Evolutionary conservation across 139 green algal genomes (phyloP).

Genomic region (Coelastrella sp.): DNA sequence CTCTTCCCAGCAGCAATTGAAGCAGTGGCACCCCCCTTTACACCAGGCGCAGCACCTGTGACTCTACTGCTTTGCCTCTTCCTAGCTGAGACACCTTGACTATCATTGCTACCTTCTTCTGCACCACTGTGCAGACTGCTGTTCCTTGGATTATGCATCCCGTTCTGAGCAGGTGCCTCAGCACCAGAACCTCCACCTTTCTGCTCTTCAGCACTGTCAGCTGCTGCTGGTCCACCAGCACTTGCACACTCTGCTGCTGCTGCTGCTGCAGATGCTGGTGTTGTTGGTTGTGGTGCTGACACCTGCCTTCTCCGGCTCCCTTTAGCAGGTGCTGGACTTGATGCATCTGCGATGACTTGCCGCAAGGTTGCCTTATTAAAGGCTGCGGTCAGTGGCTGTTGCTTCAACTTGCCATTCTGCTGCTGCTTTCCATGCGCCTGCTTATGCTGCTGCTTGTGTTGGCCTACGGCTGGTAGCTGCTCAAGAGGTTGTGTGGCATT

Average conservation of each 20-base stretch:
- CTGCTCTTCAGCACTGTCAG: neutral
- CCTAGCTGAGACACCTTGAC: neutral
- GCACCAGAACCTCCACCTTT: neutral
- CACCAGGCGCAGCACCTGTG: neutral
- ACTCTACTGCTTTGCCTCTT: neutral
- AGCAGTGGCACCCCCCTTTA: neutral
- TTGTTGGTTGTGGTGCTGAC: too few relatives aligned
- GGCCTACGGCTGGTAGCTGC: neutral
- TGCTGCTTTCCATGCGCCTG: neutral
- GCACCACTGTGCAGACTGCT: neutral
- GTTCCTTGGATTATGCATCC: neutral
- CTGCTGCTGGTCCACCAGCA: neutral
- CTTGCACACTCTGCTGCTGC: neutral
- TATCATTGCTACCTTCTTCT: neutral
- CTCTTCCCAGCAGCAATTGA: neutral
- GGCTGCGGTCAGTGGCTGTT: neutral
- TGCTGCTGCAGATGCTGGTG: neutral
- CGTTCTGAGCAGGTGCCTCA: neutral
- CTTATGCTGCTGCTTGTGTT: constrained; percentile 15
- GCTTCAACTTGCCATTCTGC: neutral
- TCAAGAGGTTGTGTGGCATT: neutral
- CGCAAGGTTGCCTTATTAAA: neutral
- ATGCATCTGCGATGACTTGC: neutral
- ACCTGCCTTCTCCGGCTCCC: too few relatives aligned
- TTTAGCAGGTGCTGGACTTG: neutral